These are phyloP conservation scores for Phlebiopsis flavidoalba DNA, from an alignment of 768 basidiomycete species.

Conservation along the genomic window DNA sequence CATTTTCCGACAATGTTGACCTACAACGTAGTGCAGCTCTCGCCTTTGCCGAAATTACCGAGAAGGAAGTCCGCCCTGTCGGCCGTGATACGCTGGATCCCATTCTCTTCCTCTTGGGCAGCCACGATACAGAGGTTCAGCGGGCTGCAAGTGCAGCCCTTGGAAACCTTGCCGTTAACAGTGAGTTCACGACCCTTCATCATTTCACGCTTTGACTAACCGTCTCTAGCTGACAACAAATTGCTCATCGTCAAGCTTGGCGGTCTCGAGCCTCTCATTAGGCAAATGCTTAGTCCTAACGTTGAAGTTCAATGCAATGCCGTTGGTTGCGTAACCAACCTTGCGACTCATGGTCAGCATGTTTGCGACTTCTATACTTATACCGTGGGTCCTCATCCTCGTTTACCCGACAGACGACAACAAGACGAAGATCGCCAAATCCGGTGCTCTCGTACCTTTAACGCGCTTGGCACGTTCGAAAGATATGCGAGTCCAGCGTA, in stretches of 20 bases:
- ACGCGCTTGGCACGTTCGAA: conserved; percentile 95
- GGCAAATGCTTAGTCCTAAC: conserved; percentile 98
- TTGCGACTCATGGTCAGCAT: conserved; percentile 89
- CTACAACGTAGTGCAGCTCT: conserved; percentile 96
- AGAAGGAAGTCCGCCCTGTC: conserved; percentile 97
- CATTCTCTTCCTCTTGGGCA: conserved; percentile 93
- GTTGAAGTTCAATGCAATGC: conserved; percentile 99
- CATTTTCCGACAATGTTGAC: conserved; percentile 99
- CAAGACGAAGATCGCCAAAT: conserved; percentile 99
- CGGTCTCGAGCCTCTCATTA: conserved; percentile 94
- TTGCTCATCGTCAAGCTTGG: conserved; percentile 97
- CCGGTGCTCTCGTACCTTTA: conserved; percentile 95
- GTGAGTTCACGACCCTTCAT: conserved; percentile 44
- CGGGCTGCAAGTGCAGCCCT: conserved; percentile 96
- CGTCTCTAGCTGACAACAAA: conserved; percentile 86
- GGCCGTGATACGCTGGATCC: conserved; percentile 97
- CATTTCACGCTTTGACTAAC: conserved; percentile 3
- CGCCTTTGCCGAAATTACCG: conserved; percentile 98
- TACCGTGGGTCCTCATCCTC: conserved; percentile 4
- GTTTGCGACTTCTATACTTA: background rate
- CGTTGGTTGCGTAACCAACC: conserved; percentile 97
- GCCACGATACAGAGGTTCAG: conserved; percentile 98
- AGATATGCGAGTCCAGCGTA: conserved; percentile 98
- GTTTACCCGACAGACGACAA: conserved; percentile 75
- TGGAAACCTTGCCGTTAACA: conserved; percentile 96